Evolutionary conservation across 192 early-diverging fungal species (phyloP), one percentile per base, ranked within the genome.

Genomic region (Linnemannia exigua): DNA sequence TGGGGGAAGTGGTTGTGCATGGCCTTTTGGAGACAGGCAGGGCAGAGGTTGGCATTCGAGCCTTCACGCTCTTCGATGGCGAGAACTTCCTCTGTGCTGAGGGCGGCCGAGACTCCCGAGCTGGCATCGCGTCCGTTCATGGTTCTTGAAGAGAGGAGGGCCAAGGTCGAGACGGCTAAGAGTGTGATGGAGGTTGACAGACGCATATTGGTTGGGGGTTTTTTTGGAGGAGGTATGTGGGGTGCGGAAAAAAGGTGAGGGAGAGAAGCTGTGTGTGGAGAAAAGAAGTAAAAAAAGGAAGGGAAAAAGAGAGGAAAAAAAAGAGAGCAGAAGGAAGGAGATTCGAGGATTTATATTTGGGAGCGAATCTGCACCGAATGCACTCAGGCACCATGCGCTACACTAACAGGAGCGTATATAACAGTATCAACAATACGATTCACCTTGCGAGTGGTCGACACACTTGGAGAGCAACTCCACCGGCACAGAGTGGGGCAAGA

Each of bases 1-100:
- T 86, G 84, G 1, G 84, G 84, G 51, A 86, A 86, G 46, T 86
- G 84, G 70, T 86, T 86, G 75, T 86, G 77, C 84, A 86, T 80
- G 51, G 84, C 84, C 70, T 86, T 86, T 20, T 68, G 46, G 50
- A 86, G 54, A 58, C 84, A 86, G 19, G 78, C 70, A 8, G 50
- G 52, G 75, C 84, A 86, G 33, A 58, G 71, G 48, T 80, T 80
- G 28, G 78, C 58, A 15, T 63, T 54, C 8, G 82, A 31, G 1
- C 76, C 76, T 28, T 47, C 75, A 20, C 61, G 68, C 0, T 79
- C 51, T 15, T 79, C 70, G 51, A 79, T 31, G 31, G 76, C 76
- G 25, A 67, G 44, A 3, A 51, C 47, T 36, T 84, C 82, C 58
- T 63, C 44, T 31, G 52, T 35, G 5, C 52, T 79, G 51, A 84